Base-by-base conservation (phyloP, 371 early-diverging fungal genomes). In the Mucor ambiguus region DNA sequence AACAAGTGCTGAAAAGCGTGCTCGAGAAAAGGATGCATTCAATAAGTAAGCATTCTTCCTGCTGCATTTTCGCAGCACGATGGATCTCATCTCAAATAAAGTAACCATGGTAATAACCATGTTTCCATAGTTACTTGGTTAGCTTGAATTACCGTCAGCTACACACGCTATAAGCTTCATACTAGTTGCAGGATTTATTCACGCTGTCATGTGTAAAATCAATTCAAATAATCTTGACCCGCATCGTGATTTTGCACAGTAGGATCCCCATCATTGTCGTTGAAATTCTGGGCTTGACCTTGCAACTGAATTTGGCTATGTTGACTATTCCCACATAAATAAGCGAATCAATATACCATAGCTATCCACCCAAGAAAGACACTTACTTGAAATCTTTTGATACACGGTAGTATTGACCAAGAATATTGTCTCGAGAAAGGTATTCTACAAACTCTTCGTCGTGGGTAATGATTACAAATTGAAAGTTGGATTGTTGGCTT, bases 401-500 rank as follows among this genome's bases (percentile, higher is more conserved):
- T 4, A 97, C 89, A 14, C 92, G 84, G 72, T 88, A 95, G 71
- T 94, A 98, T 58, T 88, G 85, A 46, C 96, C 97, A 4, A 92
- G 88, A 58, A 88, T 89, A 60, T 94, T 91, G 5, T 87, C 77
- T 60, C 89, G 82, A 22, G 93, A 93, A 29, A 99, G 66, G 65
- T 90, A 77, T 59, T 92, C 87, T 68, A 99, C 87, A 84, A 99
- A 99, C 30, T 93, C 92, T 74, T 98, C 99, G 80, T 99, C 99
- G 76, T 99, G 99, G 14, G 99, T 99, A 68, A 99, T 99, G 35
- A 99, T 86, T 41, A 99, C 89, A 52, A 99, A 84, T 80, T 99
- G 99, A 71, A 99, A 98, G 77, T 96, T 96, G 58, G 83, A 72
- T 73, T 98, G 96, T 43, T 77, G 76, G 37, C 89, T 81, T 3